Conservation (phyloP, 257 asterid genomes). For the Solanum etuberosum region DNA sequence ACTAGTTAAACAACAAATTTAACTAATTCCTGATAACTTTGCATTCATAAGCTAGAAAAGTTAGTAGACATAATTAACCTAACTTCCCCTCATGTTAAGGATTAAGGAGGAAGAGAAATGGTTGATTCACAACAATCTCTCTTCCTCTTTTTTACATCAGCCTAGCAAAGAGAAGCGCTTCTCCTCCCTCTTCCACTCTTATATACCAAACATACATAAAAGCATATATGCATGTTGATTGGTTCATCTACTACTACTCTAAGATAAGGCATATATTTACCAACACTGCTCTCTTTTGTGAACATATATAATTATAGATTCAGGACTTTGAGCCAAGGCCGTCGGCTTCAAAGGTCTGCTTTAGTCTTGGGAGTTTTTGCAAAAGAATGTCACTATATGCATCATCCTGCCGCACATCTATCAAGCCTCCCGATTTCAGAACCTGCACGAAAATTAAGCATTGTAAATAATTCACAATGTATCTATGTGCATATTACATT, state of each 20-base stretch:
- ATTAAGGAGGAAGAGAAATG: not conserved
- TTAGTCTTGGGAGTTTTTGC: slow-evolving; percentile 29
- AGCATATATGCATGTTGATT: not conserved
- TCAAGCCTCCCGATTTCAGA: slow-evolving; percentile 42
- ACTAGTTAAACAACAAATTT: not conserved
- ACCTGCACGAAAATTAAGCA: slow-evolving; percentile 30
- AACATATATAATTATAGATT: not conserved
- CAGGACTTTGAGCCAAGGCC: not conserved
- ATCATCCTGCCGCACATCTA: slow-evolving; percentile 55
- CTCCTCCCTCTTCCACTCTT: not conserved
- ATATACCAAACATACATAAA: not conserved
- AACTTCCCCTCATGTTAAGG: not conserved
- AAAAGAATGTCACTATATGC: slow-evolving; percentile 43
- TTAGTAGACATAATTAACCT: not conserved
- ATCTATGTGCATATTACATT: not conserved
- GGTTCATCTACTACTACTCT: not conserved
- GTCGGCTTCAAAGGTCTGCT: slow-evolving; percentile 9
- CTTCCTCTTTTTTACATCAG: not conserved
- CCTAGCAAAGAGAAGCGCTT: not conserved
- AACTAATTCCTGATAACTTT: not conserved
- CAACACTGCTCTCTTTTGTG: not conserved
- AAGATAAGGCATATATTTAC: not conserved
- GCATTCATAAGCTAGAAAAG: not conserved
- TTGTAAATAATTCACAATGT: not conserved
- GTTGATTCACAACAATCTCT: not conserved